Evolutionary conservation across 2,329 filamentous ascomycete species (phyloP), one percentile per base, ranked within the genome.

Genomic region (Sporothrix sp.): DNA sequence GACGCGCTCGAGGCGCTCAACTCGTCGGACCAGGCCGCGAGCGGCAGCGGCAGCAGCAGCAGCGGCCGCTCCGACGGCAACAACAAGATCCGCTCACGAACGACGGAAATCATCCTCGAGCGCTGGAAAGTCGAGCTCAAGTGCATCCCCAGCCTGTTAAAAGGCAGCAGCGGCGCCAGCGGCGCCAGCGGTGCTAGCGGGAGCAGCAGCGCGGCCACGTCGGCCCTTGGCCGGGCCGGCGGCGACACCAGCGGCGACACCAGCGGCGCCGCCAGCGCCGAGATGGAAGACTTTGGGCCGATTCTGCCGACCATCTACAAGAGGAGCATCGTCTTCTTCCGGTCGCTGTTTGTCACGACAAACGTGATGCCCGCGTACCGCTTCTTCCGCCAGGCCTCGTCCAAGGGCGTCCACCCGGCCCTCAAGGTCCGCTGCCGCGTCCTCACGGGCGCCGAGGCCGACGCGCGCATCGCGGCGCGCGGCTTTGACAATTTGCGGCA

Each of bases 291-390:
- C 62, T 87, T 82, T 63, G 78, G 76, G 7, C 71, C 72, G 10
- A 73, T 71, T 28, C 71, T 97, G 47, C 89, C 93, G 13, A 91
- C 87, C 48, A 82, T 95, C 52, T 98, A 98, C 75, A 98, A 98
- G 70, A 93, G 95, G 69, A 88, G 87, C 60, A 95, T 98, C 57
- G 85, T 97, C 58, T 81, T 96, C 59, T 96, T 97, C 68, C 80
- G 93, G 54, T 89, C 89, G 2, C 75, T 98, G 40, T 95, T 87
- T 65, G 81, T 87, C 45, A 85, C 86, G 50, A 80, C 87, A 36
- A 84, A 87, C 59, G 78, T 96, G 55, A 71, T 95, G 55, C 93
- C 93, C 2, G 82, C 85, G 21, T 95, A 85, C 82, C 94, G 84
- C 68, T 85, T 95, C 61, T 81, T 75, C 36, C 78, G 85, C 61